Evolutionary conservation across 2,329 filamentous ascomycete genomes (phyloP).

Genomic region (Neonectria coccinea): DNA sequence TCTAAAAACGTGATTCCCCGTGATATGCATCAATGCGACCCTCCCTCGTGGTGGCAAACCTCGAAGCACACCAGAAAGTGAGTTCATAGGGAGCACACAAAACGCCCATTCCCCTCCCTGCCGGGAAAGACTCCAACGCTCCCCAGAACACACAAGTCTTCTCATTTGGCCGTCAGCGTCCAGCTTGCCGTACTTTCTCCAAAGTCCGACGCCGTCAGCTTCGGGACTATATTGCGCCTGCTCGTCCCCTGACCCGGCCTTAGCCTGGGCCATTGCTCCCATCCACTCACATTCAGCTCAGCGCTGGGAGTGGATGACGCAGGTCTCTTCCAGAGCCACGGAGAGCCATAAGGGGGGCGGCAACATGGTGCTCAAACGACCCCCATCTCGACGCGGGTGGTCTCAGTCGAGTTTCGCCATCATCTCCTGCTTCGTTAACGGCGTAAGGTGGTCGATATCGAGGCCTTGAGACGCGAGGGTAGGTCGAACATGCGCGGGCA

Average conservation of each 20-base stretch:
- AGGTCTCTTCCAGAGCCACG: constrained; percentile 47
- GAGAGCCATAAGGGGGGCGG: constrained; percentile 46
- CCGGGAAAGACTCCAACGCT: constrained; percentile 48
- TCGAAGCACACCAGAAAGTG: constrained; percentile 45
- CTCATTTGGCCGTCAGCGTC: constrained; percentile 40
- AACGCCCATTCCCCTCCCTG: constrained; percentile 45
- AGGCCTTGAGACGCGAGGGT: constrained; percentile 81
- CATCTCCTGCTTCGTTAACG: constrained; percentile 94
- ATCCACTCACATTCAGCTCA: constrained; percentile 46
- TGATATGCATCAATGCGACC: constrained; percentile 52
- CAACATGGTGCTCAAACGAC: constrained; percentile 50
- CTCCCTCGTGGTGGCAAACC: constrained; percentile 44
- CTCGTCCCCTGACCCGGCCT: constrained; percentile 45
- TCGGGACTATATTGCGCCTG: constrained; percentile 47
- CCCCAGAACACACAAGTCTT: constrained; percentile 47
- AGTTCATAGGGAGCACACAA: constrained; percentile 45
- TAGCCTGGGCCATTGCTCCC: constrained; percentile 46
- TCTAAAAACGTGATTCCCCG: constrained; percentile 58
- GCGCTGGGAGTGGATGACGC: constrained; percentile 47
- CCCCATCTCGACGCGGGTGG: constrained; percentile 42
- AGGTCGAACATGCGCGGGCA: constrained; percentile 84
- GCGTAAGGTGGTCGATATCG: constrained; percentile 93
- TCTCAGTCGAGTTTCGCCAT: constrained; percentile 94
- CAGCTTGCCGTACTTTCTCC: constrained; percentile 38
- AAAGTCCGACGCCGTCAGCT: constrained; percentile 44